Evolutionary conservation across 352 stramenopile species (phyloP).

Genomic region (Phytophthora pinifolia): DNA sequence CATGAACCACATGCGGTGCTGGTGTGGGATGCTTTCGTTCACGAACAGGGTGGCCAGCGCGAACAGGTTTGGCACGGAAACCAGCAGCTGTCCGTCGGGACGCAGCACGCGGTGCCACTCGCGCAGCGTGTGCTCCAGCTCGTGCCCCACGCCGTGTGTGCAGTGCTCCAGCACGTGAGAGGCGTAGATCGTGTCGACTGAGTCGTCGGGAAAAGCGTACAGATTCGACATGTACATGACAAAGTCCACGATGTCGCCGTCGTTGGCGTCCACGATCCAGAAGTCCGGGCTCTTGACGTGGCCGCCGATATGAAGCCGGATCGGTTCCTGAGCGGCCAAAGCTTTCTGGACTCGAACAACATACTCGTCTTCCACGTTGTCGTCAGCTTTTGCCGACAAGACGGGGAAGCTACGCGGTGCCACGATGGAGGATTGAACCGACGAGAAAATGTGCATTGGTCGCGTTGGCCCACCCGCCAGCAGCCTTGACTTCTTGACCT

Average conservation of each 20-base stretch:
- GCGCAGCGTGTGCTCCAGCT: constrained; percentile 48
- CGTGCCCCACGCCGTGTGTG: constrained; percentile 51
- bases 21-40: constrained; percentile 47
- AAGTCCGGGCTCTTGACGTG: constrained; percentile 44
- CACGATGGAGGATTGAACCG: constrained; percentile 18
- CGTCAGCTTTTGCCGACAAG: constrained; percentile 35
- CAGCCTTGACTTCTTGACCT: constrained; percentile 32
- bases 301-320: constrained; percentile 70
- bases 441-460: constrained; percentile 51
- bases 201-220: constrained; percentile 59
- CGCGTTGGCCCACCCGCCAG: not conserved
- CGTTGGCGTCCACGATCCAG: constrained; percentile 72
- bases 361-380: constrained; percentile 42
- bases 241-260: constrained; percentile 56
- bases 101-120: constrained; percentile 76
- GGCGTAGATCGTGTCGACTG: constrained; percentile 63
- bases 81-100: constrained; percentile 53
- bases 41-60: constrained; percentile 60
- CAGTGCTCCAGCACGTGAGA: constrained; percentile 81
- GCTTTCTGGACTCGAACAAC: constrained; percentile 34
- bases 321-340: constrained; percentile 27
- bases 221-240: constrained; percentile 68
- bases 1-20: constrained; percentile 68
- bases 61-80: constrained; percentile 68
- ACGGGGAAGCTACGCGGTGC: constrained; percentile 36